These are phyloP conservation scores for Puccinellia tenuiflora DNA, from an alignment of 176 grass and related monocot genomes.

Conservation along the genomic window DNA sequence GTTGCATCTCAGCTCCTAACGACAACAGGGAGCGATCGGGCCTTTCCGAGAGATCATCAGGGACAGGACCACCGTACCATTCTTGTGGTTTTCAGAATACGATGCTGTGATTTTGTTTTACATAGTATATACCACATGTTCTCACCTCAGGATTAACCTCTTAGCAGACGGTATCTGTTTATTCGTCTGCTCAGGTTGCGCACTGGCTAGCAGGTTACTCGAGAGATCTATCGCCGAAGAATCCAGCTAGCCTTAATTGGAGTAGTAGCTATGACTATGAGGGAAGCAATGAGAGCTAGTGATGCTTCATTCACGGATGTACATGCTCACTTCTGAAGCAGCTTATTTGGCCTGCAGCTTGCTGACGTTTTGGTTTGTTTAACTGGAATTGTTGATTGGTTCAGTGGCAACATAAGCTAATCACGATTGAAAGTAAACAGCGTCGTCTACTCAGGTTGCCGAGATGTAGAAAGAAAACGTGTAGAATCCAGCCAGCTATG, in stretches of 20 bases:
- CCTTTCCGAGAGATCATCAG: slow-evolving; percentile 20
- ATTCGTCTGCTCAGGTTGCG: neutral
- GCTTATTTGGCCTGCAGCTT: too few species aligned
- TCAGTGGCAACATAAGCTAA: too few species aligned
- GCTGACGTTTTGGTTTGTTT: too few species aligned
- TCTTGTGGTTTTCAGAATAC: neutral
- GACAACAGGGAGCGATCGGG: neutral
- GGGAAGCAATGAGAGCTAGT: too few species aligned
- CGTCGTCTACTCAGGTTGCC: neutral
- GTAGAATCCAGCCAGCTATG: neutral
- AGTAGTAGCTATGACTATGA: too few species aligned
- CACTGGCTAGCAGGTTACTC: too few species aligned
- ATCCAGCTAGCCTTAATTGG: neutral
- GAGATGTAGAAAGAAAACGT: neutral
- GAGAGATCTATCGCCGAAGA: neutral
- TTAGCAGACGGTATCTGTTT: too few species aligned
- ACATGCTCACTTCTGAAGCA: too few species aligned
- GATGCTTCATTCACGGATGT: too few species aligned
- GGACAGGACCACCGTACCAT: slow-evolving; percentile 17
- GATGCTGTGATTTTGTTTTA: neutral
- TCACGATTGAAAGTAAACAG: too few species aligned
- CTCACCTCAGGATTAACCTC: neutral
- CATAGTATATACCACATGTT: neutral
- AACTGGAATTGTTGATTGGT: too few species aligned
- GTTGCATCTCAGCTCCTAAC: neutral